Percentiles rank a stretch among this genome's conserved stretches.
These are phyloP conservation scores for Naganishia albida DNA, from an alignment of 1,284 basidiomycete species.

Conservation along the genomic window DNA sequence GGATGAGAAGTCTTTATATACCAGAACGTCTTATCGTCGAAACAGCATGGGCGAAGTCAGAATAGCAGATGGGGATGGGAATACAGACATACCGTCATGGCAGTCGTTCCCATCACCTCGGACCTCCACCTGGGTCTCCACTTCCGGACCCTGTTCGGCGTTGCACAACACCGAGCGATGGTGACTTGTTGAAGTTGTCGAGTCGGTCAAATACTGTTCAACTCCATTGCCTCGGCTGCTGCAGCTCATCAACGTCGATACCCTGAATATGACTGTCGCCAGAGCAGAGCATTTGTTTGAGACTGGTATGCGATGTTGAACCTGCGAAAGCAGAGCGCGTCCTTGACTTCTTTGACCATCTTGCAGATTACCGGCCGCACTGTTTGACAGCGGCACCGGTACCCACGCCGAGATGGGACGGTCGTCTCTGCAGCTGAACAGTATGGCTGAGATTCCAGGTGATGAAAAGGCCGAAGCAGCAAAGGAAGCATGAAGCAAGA, in stretches of 20 bases:
- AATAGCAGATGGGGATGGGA: not conserved
- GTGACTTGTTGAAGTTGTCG: not conserved
- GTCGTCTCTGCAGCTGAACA: not conserved
- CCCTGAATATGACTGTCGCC: too few relatives aligned
- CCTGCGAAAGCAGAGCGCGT: too few relatives aligned
- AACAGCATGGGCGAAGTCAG: not conserved
- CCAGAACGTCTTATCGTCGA: not conserved
- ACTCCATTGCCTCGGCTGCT: not conserved
- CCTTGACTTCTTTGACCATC: too few relatives aligned
- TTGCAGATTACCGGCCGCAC: too few relatives aligned
- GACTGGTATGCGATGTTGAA: too few relatives aligned
- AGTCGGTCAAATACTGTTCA: not conserved
- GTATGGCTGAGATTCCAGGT: too few relatives aligned
- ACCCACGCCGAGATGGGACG: not conserved
- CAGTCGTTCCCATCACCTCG: not conserved
- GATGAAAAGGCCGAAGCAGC: too few relatives aligned
- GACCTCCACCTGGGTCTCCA: not conserved
- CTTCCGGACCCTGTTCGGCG: conserved; percentile 5
- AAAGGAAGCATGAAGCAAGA: not conserved
- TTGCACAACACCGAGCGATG: not conserved
- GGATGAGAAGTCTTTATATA: not conserved
- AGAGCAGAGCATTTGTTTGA: too few relatives aligned
- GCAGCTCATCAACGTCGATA: too few relatives aligned
- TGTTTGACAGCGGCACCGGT: too few relatives aligned
- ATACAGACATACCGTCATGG: not conserved